Conservation (phyloP, 805 yeast genomes). For the Ogataea polymorpha region DNA sequence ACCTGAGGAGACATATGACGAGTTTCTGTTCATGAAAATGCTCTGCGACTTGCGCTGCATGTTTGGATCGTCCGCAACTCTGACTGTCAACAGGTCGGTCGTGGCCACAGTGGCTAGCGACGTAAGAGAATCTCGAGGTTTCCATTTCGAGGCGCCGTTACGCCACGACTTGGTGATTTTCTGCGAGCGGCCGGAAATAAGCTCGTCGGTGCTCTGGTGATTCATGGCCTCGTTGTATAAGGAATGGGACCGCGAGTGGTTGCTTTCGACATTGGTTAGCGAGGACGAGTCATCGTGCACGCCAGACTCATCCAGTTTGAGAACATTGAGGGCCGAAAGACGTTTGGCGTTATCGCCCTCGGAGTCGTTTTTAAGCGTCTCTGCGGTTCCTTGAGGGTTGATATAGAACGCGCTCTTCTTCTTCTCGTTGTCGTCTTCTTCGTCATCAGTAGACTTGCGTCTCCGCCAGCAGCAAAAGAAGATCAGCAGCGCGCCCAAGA, state of each 20-base stretch:
- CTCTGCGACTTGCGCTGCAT: constrained; percentile 37
- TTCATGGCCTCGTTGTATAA: constrained; percentile 39
- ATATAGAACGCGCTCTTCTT: constrained; percentile 20
- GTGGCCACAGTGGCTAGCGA: constrained; percentile 85
- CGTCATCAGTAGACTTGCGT: constrained; percentile 31
- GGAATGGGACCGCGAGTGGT: constrained; percentile 28
- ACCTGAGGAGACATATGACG: constrained; percentile 15
- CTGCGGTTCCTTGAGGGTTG: constrained; percentile 20
- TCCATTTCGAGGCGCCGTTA: constrained; percentile 38
- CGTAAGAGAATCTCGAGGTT: constrained; percentile 60
- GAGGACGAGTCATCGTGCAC: constrained; percentile 42
- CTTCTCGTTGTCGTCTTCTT: constrained; percentile 29
- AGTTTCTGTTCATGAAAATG: constrained; percentile 29
- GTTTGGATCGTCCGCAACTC: constrained; percentile 61
- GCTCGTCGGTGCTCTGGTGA: constrained; percentile 39
- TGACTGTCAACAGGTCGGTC: constrained; percentile 74
- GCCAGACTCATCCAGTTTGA: constrained; percentile 46
- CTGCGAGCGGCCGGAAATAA: constrained; percentile 28
- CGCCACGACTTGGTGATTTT: constrained; percentile 63
- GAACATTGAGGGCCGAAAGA: constrained; percentile 48
- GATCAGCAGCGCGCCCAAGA: constrained; percentile 46
- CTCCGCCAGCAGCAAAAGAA: constrained; percentile 57
- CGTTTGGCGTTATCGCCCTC: constrained; percentile 32
- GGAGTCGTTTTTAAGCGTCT: constrained; percentile 26
- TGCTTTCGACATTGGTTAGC: constrained; percentile 49